These are phyloP conservation scores for Trametes villosa DNA, from an alignment of 768 basidiomycete species.

Conservation along the genomic window DNA sequence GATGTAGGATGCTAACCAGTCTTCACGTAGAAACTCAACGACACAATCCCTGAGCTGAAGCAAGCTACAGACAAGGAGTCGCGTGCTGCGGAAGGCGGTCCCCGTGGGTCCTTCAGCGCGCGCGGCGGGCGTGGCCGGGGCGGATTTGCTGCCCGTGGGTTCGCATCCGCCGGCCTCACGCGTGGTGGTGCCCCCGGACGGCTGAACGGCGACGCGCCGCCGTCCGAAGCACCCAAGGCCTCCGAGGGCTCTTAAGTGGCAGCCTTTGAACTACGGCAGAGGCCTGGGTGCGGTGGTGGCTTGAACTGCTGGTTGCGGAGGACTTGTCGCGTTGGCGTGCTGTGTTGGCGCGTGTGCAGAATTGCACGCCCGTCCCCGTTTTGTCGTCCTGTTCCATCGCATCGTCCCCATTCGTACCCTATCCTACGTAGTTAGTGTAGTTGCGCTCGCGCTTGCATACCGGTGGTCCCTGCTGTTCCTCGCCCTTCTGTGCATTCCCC, in stretches of 20 bases:
- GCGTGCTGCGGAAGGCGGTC: slow-evolving; percentile 27
- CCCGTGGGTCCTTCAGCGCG: slow-evolving; percentile 27
- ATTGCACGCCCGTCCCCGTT: not conserved
- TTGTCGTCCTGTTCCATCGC: not conserved
- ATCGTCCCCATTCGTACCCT: slow-evolving; percentile 4
- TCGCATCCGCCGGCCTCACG: slow-evolving; percentile 72
- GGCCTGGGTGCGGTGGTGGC: not conserved
- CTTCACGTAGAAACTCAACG: slow-evolving; percentile 65
- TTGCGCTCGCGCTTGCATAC: slow-evolving; percentile 1
- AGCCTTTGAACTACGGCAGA: not conserved
- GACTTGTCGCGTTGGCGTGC: not conserved
- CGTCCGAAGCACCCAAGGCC: slow-evolving; percentile 22
- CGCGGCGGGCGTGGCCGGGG: slow-evolving; percentile 58
- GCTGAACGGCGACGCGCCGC: slow-evolving; percentile 35
- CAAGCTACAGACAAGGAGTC: slow-evolving; percentile 65
- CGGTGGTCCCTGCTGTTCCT: not conserved
- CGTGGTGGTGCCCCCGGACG: slow-evolving; percentile 32
- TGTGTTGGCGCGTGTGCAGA: not conserved
- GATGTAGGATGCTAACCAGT: not conserved
- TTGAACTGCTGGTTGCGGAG: not conserved
- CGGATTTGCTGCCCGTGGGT: slow-evolving; percentile 65
- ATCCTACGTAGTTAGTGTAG: slow-evolving; percentile 17
- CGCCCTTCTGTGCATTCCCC: not conserved
- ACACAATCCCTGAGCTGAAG: slow-evolving; percentile 65
- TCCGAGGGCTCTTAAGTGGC: slow-evolving; percentile 15